Conservation (phyloP, 2,329 filamentous ascomycete species). For the Thielaviopsis ethacetica region DNA sequence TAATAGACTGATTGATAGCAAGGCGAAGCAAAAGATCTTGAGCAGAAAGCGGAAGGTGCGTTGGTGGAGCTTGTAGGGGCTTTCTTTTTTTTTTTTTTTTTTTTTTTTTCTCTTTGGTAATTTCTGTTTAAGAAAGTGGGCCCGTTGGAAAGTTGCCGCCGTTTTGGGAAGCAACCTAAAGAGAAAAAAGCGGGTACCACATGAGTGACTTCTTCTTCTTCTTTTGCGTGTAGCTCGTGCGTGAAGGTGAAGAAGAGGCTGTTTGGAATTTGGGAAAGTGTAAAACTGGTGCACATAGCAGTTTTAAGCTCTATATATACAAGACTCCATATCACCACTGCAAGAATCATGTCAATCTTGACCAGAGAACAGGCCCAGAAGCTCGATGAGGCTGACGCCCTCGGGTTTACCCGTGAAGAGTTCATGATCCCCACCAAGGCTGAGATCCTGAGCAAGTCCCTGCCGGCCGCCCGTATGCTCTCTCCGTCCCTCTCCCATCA, state of each 20-base stretch:
- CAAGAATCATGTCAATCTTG: not conserved
- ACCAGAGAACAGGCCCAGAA: conserved; percentile 10
- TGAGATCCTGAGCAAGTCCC: conserved; percentile 17
- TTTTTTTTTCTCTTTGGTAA: not conserved
- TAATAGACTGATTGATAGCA: no score
- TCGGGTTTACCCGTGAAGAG: conserved; percentile 41
- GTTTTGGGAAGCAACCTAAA: not conserved
- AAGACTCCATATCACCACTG: no score
- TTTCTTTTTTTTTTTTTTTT: not conserved
- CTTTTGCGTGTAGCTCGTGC: no score
- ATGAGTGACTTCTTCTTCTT: no score
- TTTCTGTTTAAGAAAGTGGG: not conserved
- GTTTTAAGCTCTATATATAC: no score
- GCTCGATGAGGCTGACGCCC: conserved; percentile 38
- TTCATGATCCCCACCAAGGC: conserved; percentile 50
- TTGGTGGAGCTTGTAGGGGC: no score
- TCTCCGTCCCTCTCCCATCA: not conserved
- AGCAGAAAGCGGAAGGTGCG: no score
- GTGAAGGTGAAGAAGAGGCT: no score
- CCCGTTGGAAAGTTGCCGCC: not conserved
- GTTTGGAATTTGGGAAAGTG: no score
- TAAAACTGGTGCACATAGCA: no score
- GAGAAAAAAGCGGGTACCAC: no score
- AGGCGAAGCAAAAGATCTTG: no score
- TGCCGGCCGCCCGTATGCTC: conserved; percentile 15